Conservation (phyloP, 768 basidiomycete species). For the Hypsizygus marmoreus region DNA sequence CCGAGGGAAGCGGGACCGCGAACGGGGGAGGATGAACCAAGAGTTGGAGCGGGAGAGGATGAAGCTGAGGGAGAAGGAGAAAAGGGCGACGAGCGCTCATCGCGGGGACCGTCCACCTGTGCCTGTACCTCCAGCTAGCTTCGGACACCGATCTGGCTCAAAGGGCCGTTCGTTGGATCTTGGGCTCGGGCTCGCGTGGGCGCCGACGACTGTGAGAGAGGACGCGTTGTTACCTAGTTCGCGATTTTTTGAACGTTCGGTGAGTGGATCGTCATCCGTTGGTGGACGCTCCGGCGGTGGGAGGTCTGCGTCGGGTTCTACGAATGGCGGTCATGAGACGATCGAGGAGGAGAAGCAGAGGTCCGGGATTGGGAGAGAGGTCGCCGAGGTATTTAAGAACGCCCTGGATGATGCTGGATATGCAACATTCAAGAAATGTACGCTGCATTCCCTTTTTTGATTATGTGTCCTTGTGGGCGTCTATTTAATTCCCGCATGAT, state of each 20-base stretch:
- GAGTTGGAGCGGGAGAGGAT: conserved; percentile 26
- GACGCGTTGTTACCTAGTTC: conserved; percentile 61
- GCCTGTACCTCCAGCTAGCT: conserved; percentile 30
- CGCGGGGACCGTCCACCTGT: conserved; percentile 34
- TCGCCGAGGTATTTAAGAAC: conserved; percentile 49
- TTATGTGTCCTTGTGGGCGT: not conserved
- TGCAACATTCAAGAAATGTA: conserved; percentile 64
- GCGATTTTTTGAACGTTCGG: conserved; percentile 35
- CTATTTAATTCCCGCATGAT: conserved; percentile 6
- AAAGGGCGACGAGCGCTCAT: conserved; percentile 18
- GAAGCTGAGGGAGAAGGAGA: conserved; percentile 29
- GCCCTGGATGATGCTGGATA: conserved; percentile 50
- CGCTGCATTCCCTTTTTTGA: conserved; percentile 26
- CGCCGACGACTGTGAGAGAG: conserved; percentile 65
- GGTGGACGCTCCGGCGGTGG: conserved; percentile 15
- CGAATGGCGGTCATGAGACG: conserved; percentile 17
- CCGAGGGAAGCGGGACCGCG: conserved; percentile 9
- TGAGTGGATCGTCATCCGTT: conserved; percentile 29
- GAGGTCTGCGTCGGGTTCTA: conserved; percentile 25
- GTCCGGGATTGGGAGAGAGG: conserved; percentile 43
- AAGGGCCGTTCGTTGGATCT: conserved; percentile 77
- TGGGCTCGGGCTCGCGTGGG: conserved; percentile 71
- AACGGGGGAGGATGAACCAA: conserved; percentile 13
- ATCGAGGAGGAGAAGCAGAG: conserved; percentile 25
- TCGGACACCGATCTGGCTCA: conserved; percentile 44